Conservation (phyloP, 2,329 filamentous ascomycete genomes). For the Calonectria naviculata region DNA sequence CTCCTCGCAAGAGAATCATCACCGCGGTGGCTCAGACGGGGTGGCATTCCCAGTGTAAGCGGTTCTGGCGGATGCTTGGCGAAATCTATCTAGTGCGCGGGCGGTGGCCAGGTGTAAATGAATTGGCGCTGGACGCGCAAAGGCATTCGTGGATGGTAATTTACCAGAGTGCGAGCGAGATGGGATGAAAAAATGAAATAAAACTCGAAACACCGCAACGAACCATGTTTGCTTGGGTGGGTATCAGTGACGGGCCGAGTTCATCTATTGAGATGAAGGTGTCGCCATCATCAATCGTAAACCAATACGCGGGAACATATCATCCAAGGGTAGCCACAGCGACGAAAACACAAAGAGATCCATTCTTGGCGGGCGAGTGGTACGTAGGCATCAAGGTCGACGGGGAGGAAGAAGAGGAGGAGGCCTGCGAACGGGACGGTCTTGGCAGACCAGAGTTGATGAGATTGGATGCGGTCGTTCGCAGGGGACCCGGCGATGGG, state of each 20-base stretch:
- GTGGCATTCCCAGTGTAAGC: background rate
- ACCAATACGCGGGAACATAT: background rate
- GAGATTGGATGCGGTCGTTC: background rate
- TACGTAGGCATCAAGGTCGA: slow-evolving; percentile 1
- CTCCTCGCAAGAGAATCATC: slow-evolving; percentile 5
- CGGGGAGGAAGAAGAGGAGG: background rate
- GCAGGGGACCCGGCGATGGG: no score
- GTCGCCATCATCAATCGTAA: slow-evolving; percentile 8
- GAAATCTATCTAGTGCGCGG: background rate
- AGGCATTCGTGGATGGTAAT: background rate
- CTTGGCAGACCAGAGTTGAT: background rate
- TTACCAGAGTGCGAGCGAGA: background rate
- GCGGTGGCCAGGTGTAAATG: slow-evolving; percentile 3
- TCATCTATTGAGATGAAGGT: slow-evolving; percentile 13
- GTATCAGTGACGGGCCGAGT: background rate
- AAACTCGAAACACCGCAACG: background rate
- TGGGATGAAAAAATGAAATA: background rate
- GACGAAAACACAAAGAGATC: background rate
- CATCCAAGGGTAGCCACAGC: background rate
- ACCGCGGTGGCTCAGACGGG: background rate
- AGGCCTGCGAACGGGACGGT: background rate
- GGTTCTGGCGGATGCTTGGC: background rate
- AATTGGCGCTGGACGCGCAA: background rate
- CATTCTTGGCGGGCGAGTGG: background rate
- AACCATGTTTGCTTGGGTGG: background rate